Percentiles rank a stretch among this genome's conserved stretches.
These are phyloP conservation scores for Biscogniauxia sp. DNA, from an alignment of 2,329 filamentous ascomycete species.

Conservation along the genomic window DNA sequence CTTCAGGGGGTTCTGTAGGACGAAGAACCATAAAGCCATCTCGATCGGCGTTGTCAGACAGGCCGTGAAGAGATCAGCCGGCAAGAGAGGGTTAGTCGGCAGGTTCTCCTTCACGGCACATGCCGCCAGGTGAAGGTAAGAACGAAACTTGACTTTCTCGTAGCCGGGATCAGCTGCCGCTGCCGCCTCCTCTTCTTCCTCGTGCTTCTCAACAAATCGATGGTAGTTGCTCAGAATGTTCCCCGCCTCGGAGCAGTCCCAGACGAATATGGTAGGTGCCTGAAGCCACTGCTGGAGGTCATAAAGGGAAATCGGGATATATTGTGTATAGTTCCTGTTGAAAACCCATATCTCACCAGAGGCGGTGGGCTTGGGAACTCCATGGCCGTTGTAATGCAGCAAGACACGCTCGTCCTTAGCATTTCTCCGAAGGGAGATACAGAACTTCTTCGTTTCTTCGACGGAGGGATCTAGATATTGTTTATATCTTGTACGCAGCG, in stretches of 20 bases:
- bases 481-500: constrained; percentile 94
- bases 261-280: constrained; percentile 93
- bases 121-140: constrained; percentile 85
- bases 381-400: constrained; percentile 99
- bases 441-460: constrained; percentile 96
- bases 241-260: constrained; percentile 94
- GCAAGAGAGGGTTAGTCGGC: constrained; percentile 88
- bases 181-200: constrained; percentile 79
- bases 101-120: constrained; percentile 89
- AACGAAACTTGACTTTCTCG: constrained; percentile 67
- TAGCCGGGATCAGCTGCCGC: constrained; percentile 77
- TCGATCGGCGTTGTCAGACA: constrained; percentile 97
- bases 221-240: constrained; percentile 96
- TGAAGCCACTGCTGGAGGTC: constrained; percentile 95
- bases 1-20: constrained; percentile 80
- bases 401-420: constrained; percentile 94
- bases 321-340: constrained; percentile 98
- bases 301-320: constrained; percentile 94
- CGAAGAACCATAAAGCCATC: constrained; percentile 95
- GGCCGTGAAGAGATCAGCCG: constrained; percentile 92
- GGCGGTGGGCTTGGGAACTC: constrained; percentile 90
- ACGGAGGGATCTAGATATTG: constrained; percentile 95
- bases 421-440: constrained; percentile 82
- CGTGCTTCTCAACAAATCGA: constrained; percentile 91
- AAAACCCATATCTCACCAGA: constrained; percentile 99